These are phyloP conservation scores for Heritiera littoralis DNA, from an alignment of 345 rosid genomes.

Conservation along the genomic window DNA sequence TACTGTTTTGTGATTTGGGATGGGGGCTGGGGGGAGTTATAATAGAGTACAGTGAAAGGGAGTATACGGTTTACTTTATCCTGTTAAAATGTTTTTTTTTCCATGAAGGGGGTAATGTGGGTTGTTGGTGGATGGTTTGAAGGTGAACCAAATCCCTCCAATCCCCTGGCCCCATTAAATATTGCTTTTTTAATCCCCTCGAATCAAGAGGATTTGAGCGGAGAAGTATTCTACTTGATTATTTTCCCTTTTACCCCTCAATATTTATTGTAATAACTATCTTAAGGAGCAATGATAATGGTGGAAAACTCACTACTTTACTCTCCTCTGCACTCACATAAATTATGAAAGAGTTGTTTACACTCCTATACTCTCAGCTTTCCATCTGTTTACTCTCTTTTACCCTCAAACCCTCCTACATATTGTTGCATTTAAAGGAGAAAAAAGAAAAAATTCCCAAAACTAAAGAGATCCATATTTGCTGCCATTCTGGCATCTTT, in stretches of 20 bases:
- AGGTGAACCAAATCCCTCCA: background rate
- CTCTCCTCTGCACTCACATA: background rate
- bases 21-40: too few relatives aligned
- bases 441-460: background rate
- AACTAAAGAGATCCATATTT: slow-evolving; percentile 3
- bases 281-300: background rate
- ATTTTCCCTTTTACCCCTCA: background rate
- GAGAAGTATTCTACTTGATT: background rate
- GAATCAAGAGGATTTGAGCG: background rate
- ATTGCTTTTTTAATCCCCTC: background rate
- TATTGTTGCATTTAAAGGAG: background rate
- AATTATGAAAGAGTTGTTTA: background rate
- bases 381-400: background rate
- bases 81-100: background rate
- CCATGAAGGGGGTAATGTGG: background rate
- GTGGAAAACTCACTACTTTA: background rate
- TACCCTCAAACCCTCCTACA: background rate
- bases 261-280: background rate
- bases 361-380: background rate
- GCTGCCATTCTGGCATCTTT: background rate
- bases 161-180: background rate
- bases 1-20: background rate
- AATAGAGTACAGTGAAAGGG: background rate
- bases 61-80: background rate
- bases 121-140: background rate